These are phyloP conservation scores for Bimuria novae-zelandiae DNA, from an alignment of 2,329 filamentous ascomycete species.

Conservation along the genomic window DNA sequence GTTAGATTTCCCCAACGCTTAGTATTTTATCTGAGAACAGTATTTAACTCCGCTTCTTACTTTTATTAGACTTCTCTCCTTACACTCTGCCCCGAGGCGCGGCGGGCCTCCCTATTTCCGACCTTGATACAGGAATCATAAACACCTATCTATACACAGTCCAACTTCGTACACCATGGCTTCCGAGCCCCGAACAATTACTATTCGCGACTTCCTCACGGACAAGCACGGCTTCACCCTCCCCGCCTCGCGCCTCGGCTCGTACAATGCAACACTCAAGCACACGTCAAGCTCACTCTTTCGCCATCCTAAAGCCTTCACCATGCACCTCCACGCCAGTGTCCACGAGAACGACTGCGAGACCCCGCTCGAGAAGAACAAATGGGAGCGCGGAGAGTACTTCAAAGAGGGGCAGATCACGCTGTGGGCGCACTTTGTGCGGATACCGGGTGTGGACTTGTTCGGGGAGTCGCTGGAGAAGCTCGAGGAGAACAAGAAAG, in stretches of 20 bases:
- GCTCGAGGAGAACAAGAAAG: background rate
- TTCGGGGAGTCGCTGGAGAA: background rate
- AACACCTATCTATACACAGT: background rate
- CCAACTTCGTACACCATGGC: background rate
- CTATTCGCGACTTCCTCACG: constrained; percentile 6
- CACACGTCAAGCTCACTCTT: background rate
- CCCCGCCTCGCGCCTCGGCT: background rate
- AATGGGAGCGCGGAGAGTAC: background rate
- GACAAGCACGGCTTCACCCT: constrained; percentile 4
- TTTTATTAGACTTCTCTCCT: too few relatives aligned
- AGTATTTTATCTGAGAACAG: background rate
- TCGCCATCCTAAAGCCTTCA: background rate
- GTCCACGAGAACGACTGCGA: background rate
- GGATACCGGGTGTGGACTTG: background rate
- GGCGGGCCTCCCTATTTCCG: too few relatives aligned
- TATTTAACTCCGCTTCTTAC: too few relatives aligned
- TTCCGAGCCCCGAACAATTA: background rate
- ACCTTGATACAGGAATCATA: background rate
- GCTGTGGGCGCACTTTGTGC: constrained; percentile 3
- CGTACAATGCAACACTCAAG: background rate
- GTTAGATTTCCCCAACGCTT: background rate
- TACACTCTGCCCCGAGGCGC: too few relatives aligned
- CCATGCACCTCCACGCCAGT: background rate
- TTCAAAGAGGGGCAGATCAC: background rate
- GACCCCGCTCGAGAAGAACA: background rate